Conservation (phyloP, 257 asterid species). For the Linderniella brevidens region DNA sequence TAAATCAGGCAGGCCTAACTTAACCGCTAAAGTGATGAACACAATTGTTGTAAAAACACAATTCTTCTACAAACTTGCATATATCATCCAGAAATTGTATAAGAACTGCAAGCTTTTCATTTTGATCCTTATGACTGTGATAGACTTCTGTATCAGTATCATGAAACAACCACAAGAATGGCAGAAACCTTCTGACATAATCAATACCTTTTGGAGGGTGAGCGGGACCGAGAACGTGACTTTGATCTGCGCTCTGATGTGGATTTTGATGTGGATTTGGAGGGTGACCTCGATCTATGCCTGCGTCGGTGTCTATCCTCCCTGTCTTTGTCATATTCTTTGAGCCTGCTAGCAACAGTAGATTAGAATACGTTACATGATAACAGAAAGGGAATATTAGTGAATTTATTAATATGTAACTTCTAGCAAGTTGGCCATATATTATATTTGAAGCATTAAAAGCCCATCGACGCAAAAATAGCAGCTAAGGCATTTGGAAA, state of each 20-base stretch:
- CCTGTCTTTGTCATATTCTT: conserved; percentile 38
- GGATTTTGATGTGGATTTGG: conserved; percentile 50
- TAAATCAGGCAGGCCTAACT: no score
- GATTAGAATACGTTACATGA: no score
- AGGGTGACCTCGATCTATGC: conserved; percentile 56
- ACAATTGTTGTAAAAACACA: no score
- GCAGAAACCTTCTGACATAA: neutral
- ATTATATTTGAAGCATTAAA: no score
- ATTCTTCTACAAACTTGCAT: no score
- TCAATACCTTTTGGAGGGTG: conserved; percentile 74
- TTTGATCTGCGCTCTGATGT: conserved; percentile 56
- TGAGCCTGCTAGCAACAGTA: conserved; percentile 25
- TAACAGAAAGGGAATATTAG: no score
- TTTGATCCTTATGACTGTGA: neutral
- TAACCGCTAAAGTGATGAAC: no score
- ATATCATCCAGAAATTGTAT: no score
- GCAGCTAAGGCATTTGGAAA: no score
- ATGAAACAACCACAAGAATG: conserved; percentile 2
- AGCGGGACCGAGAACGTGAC: conserved; percentile 35
- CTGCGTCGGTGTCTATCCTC: conserved; percentile 36
- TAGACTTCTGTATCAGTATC: neutral
- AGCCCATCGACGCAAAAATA: no score
- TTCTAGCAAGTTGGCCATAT: no score
- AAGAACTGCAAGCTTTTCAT: neutral
- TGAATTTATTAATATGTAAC: no score